phyloP scores from a whole-genome alignment of 805 yeast genomes.

The Phaffomyces antillensis region DNA sequence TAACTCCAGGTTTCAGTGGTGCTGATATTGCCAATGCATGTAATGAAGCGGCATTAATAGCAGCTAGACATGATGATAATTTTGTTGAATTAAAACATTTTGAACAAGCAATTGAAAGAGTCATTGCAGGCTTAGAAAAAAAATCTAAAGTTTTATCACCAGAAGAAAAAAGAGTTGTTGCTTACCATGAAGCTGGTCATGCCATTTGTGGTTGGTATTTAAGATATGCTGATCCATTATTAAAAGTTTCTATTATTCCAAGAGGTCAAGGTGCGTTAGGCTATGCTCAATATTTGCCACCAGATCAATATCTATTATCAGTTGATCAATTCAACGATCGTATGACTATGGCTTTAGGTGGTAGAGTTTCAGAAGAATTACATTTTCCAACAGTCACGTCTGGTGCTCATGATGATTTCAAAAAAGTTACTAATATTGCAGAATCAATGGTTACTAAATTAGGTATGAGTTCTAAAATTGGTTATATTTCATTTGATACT shows the following conservation, averaged over 20 bases:
- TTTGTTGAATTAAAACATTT: constrained; percentile 65
- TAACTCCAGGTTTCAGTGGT: constrained; percentile 94
- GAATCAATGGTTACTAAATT: constrained; percentile 80
- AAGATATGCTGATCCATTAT: constrained; percentile 80
- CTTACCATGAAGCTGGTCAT: constrained; percentile 96
- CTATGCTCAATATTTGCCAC: constrained; percentile 92
- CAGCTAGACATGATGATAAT: constrained; percentile 69
- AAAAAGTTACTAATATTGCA: constrained; percentile 85
- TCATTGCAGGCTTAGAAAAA: constrained; percentile 89
- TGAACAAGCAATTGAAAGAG: constrained; percentile 90
- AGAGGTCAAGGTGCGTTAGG: constrained; percentile 94
- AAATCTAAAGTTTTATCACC: constrained; percentile 72
- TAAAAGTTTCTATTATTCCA: constrained; percentile 91
- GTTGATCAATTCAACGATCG: constrained; percentile 72
- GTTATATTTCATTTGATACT: constrained; percentile 51
- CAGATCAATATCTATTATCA: constrained; percentile 74
- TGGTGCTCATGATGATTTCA: constrained; percentile 91
- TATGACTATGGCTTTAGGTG: constrained; percentile 93
- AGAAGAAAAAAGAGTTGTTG: constrained; percentile 79
- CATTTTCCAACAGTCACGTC: constrained; percentile 83
- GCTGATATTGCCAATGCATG: constrained; percentile 95
- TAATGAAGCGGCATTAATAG: constrained; percentile 90
- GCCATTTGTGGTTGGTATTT: constrained; percentile 94
- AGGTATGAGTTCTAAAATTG: constrained; percentile 83
- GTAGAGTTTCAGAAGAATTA: constrained; percentile 85